Percentiles rank a stretch among this genome's conserved stretches.
phyloP scores from a whole-genome alignment of 2,329 filamentous ascomycete genomes.

The Triangularia verruculosa region DNA sequence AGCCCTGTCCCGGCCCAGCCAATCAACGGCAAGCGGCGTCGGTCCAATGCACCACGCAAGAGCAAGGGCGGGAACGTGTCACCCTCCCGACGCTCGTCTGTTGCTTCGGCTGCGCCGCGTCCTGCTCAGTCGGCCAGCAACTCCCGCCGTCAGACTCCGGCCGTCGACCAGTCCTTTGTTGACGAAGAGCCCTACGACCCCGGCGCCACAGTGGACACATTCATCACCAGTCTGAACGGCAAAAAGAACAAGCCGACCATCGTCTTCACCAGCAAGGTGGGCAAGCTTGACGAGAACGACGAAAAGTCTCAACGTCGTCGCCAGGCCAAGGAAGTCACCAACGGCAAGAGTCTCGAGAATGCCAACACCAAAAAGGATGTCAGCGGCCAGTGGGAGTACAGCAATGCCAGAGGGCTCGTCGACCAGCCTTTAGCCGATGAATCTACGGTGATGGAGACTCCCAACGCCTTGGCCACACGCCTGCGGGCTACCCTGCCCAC shows the following conservation, averaged over 20 bases:
- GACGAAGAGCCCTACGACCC: slow-evolving; percentile 29
- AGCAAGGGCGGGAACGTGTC: slow-evolving; percentile 32
- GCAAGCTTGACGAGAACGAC: slow-evolving; percentile 28
- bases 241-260: slow-evolving; percentile 32
- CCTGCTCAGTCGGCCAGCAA: slow-evolving; percentile 9
- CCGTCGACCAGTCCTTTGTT: slow-evolving; percentile 13
- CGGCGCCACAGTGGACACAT: slow-evolving; percentile 28
- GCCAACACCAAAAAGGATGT: background rate
- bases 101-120: slow-evolving; percentile 19
- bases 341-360: background rate
- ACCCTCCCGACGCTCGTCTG: slow-evolving; percentile 23
- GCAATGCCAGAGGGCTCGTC: slow-evolving; percentile 11
- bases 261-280: slow-evolving; percentile 28
- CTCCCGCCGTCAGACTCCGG: slow-evolving; percentile 14
- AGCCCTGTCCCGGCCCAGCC: slow-evolving; percentile 28
- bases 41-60: slow-evolving; percentile 31
- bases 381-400: slow-evolving; percentile 3
- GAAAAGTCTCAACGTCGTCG: slow-evolving; percentile 28
- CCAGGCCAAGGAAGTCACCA: slow-evolving; percentile 33
- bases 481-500: slow-evolving; percentile 17
- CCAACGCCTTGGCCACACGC: slow-evolving; percentile 13
- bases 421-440: background rate
- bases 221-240: slow-evolving; percentile 27
- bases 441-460: slow-evolving; percentile 1
- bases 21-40: slow-evolving; percentile 30